Evolutionary conservation across 306 rosid genomes (phyloP), one percentile per base, ranked within the genome.

Genomic region (Parietaria judaica): DNA sequence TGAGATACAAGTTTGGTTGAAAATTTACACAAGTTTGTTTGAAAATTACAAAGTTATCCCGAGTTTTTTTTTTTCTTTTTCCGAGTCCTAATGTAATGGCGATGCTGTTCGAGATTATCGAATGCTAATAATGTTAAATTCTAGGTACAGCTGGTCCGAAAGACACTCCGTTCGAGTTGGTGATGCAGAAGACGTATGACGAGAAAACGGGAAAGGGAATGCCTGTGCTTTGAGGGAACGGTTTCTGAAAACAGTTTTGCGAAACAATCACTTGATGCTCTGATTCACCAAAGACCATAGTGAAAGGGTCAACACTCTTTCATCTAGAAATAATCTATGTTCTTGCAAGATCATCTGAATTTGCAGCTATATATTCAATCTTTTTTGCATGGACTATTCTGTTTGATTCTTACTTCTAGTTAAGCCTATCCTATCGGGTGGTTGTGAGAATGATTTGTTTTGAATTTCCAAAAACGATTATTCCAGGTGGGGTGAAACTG

Each of bases 121-220:
- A 16, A 12, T 13, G 45, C 61, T 43, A 55, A 64, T 38, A 41
- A 44, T 56, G 41, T 16, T 56, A 58, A 52, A 31, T 15, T 63
- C 56, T 68, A 37, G 38, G 63, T 58, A 74, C 95, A 92, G 96
- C 73, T 74, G 98, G 98, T 66, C 86, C 95, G 11, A 85, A 80
- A 84, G 98, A 92, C 54, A 92, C 96, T 58, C 81, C 86, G 0
- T 70, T 88, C 80, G 86, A 92, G 43, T 49, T 75, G 12, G 98
- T 80, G 73, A 23, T 75, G 45, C 88, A 92, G 81, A 92, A 74
- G 83, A 88, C 95, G 14, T 88, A 86, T 4, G 85, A 92, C 70
- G 76, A 84, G 17, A 92, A 92, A 81, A 59, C 84, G 31, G 98
- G 98, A 63, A 80, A 58, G 83, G 98, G 96, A 58, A 74, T 92